Percentiles rank a stretch among this genome's conserved stretches.
Conservation (phyloP, 306 rosid species). For the Purshia tridentata region DNA sequence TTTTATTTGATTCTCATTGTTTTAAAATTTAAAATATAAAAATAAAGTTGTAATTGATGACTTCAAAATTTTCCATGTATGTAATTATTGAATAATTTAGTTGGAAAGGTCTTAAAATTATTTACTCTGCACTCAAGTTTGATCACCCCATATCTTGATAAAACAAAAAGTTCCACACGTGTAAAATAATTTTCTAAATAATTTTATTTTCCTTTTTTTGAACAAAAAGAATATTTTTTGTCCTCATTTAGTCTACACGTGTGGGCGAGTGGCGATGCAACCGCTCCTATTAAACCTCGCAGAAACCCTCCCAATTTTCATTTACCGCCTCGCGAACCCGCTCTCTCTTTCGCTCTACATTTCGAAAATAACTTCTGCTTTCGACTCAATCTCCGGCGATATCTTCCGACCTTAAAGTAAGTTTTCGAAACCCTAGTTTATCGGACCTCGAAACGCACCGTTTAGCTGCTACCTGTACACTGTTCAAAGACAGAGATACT, state of each 20-base stretch:
- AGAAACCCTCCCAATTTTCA: not conserved
- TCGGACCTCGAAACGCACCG: not conserved
- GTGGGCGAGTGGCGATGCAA: not conserved
- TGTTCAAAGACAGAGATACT: not conserved
- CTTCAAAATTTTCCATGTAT: no score
- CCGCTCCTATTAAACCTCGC: not conserved
- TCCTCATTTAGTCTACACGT: not conserved
- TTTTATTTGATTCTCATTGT: no score
- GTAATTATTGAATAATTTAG: no score
- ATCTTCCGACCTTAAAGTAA: not conserved
- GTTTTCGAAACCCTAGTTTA: not conserved
- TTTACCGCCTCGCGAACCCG: slow-evolving; percentile 2
- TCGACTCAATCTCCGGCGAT: not conserved
- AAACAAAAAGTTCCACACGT: no score
- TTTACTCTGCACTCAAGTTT: no score
- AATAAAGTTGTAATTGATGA: no score
- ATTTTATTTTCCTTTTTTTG: no score
- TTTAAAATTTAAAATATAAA: no score
- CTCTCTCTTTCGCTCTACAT: not conserved
- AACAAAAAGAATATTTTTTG: no score
- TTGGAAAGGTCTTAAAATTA: no score
- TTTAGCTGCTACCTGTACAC: not conserved
- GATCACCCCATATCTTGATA: no score
- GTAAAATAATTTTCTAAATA: no score
- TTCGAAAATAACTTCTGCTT: not conserved